Evolutionary conservation across 345 rosid genomes (phyloP), one percentile per base, ranked within the genome.

Genomic region (Arabidopsis suecica): DNA sequence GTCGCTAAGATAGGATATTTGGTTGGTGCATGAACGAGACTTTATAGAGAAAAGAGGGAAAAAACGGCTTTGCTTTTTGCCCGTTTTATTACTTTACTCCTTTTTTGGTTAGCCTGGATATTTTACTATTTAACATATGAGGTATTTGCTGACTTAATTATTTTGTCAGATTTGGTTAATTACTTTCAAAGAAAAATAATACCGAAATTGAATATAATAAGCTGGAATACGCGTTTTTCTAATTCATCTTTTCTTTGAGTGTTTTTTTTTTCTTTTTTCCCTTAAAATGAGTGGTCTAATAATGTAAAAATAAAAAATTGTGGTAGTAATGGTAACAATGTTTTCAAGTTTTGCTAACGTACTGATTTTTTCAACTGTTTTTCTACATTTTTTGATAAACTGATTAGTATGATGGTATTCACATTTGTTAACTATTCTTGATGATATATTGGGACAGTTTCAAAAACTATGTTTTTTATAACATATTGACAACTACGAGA

Each of bases 41-140:
- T 77, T 77, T 77, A 64, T 77, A 72, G 64, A 59, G 63, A 49
- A 66, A 42, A 44, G 51, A 69, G 33, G 34, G 63, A 45, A 62
- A 65, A 78, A 53, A 51, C 56, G 63, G 81, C 50, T 72, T 58
- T 22, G 64, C 76, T 38, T 76, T 76, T 56, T 61, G 3, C 42
- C 76, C 66, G 47, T 64, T 64, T 56, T 13, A 13, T 69, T 63
- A 64, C 20, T 47, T 62, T 16, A 34, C 32, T 61, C 5, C 32
- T 9, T 67, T 49, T 67, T 13, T 32, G 2, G 6, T 8, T 2
- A 14, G 34, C 3, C 10, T 16, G 33, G 38, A 48, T 48, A 25
- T 67, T 49, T 60, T 68, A 75, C 47, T 36, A 18, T 45, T 25
- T 65, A 59, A 59, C 23, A 49, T 37, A 12, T 1, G 54, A 60